A percentile compares a stretch with the other conserved stretches of the same genome.
Evolutionary conservation across 768 basidiomycete genomes (phyloP).

Genomic region (Lactifluus volemus): DNA sequence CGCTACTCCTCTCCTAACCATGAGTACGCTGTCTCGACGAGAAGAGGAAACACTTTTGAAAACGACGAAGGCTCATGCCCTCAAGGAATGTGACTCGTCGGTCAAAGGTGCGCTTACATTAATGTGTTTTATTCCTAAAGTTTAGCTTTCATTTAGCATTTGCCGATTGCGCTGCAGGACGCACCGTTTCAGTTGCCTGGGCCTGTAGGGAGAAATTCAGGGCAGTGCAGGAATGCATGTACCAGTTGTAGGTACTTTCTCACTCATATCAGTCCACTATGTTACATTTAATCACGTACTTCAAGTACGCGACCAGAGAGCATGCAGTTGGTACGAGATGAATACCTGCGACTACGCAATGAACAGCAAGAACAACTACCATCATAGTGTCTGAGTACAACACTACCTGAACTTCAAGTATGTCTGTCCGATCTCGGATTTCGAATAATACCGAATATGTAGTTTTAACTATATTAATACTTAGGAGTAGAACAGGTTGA

Average conservation of each 20-base stretch:
- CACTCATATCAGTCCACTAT: not conserved
- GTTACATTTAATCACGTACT: not conserved
- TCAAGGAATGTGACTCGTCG: conserved; percentile 67
- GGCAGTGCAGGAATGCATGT: conserved; percentile 68
- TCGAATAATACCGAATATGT: conserved; percentile 1
- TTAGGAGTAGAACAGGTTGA: not conserved
- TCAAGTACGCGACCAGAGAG: conserved; percentile 62
- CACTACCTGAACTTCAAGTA: not conserved
- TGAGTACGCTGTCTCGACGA: conserved; percentile 80
- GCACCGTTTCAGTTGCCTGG: conserved; percentile 82
- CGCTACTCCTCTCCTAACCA: conserved; percentile 24
- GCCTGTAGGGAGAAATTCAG: conserved; percentile 64
- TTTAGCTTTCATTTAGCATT: conserved; percentile 44
- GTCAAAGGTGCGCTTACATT: conserved; percentile 51
- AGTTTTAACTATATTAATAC: not conserved
- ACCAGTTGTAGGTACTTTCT: conserved; percentile 53
- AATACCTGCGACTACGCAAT: conserved; percentile 63
- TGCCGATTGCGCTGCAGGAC: conserved; percentile 73
- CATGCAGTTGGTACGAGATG: conserved; percentile 62
- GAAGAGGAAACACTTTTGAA: conserved; percentile 85
- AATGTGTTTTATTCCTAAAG: not conserved
- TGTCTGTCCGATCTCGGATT: not conserved
- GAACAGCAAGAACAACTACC: conserved; percentile 22
- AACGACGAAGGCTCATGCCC: conserved; percentile 67
- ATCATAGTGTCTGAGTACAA: not conserved